Evolutionary conservation across 208 protist genomes (phyloP).

Genomic region (Wallacemonas collosoma): DNA sequence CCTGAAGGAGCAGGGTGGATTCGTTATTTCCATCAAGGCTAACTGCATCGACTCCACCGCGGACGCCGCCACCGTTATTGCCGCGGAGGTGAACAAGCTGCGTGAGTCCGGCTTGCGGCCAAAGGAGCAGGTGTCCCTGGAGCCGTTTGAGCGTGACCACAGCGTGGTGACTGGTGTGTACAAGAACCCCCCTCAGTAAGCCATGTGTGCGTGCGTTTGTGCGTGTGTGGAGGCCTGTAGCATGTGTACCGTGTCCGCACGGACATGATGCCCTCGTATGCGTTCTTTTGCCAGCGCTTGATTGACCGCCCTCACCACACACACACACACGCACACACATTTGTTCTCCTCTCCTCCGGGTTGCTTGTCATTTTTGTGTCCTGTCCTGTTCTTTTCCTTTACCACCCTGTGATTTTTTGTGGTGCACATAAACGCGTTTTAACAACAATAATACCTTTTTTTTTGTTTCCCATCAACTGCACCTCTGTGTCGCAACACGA

Average conservation of each 20-base stretch:
- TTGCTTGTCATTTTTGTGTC: not conserved
- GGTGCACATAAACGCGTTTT: slow-evolving; percentile 19
- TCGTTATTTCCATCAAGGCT: slow-evolving; percentile 99
- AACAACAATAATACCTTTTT: slow-evolving; percentile 17
- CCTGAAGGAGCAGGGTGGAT: slow-evolving; percentile 99
- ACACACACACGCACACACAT: not conserved
- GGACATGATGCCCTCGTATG: no score
- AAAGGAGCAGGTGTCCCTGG: slow-evolving; percentile 98
- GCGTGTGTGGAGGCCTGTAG: not conserved
- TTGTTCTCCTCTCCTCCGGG: not conserved
- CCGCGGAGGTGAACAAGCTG: slow-evolving; percentile 96
- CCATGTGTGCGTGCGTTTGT: not conserved
- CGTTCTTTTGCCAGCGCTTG: no score
- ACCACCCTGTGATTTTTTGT: not conserved
- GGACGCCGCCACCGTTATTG: slow-evolving; percentile 97
- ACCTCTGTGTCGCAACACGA: not conserved
- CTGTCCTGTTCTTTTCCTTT: slow-evolving; percentile 14
- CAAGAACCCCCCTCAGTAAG: slow-evolving; percentile 70
- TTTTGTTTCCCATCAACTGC: slow-evolving; percentile 16
- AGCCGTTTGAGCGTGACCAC: slow-evolving; percentile 99
- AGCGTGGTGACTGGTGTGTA: slow-evolving; percentile 94
- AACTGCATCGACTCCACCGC: slow-evolving; percentile 99
- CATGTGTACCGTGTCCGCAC: no score
- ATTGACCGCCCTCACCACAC: not conserved
- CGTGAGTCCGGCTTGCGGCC: slow-evolving; percentile 96